These are phyloP conservation scores for bread wheat (Triticum aestivum) DNA, from an alignment of 176 grass and related monocot species.

Conservation along the genomic window IWGSC_CS_RefSeq_v2.1 NC_057800.1:68654585-68655084, in stretches of 20 bases:
- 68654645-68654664: not conserved
- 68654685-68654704: not conserved
- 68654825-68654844: not conserved
- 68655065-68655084: not conserved
- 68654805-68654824: not conserved
- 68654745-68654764: conserved; percentile 1
- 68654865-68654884: not conserved
- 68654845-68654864: not conserved
- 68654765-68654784: not conserved
- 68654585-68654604: not conserved
- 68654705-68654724: not conserved
- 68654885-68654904: not conserved
- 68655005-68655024: not conserved
- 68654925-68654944: not conserved
- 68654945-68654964: not conserved
- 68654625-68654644: not conserved
- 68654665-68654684: not conserved
- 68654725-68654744: not conserved
- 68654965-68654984: not conserved
- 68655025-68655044: not conserved
- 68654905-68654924: not conserved
- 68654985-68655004: not conserved
- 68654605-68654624: not conserved
- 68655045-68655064: not conserved
- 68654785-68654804: not conserved